Percentiles rank a stretch among this genome's conserved stretches.
These are phyloP conservation scores for Sechiopsis laciniata DNA, from an alignment of 306 rosid species.

Conservation along the genomic window DNA sequence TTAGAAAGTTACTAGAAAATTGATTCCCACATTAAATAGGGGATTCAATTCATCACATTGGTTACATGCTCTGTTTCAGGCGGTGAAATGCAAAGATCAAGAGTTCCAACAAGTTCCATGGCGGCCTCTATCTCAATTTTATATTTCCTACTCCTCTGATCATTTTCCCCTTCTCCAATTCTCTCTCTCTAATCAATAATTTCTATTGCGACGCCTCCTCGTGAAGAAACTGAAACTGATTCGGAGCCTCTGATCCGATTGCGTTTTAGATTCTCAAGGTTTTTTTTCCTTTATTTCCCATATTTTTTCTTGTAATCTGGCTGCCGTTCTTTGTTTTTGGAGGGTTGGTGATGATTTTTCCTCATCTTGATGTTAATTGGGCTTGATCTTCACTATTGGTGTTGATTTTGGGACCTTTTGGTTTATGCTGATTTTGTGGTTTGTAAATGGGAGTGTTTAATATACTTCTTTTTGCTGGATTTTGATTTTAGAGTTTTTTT, in stretches of 20 bases:
- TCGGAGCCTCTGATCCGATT: slow-evolving; percentile 54
- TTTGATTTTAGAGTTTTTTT: neutral
- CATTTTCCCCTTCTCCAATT: slow-evolving; percentile 1
- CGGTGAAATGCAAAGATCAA: too few relatives aligned
- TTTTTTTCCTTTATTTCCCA: neutral
- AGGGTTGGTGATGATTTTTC: too few relatives aligned
- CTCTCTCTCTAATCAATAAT: slow-evolving; percentile 34
- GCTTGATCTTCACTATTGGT: neutral
- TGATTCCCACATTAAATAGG: too few relatives aligned
- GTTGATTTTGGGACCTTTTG: slow-evolving; percentile 1
- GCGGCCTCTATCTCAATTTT: too few relatives aligned
- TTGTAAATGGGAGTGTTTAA: slow-evolving; percentile 1
- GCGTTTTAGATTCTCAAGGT: slow-evolving; percentile 67
- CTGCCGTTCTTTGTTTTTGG: neutral
- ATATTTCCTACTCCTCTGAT: too few relatives aligned
- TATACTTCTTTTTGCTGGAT: neutral
- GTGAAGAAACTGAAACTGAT: slow-evolving; percentile 64
- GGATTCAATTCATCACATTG: too few relatives aligned
- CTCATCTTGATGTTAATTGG: neutral
- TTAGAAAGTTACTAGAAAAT: too few relatives aligned
- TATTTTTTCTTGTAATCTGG: slow-evolving; percentile 1
- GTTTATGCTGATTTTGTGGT: slow-evolving; percentile 18
- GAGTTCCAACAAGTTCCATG: too few relatives aligned
- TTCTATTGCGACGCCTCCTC: slow-evolving; percentile 77
- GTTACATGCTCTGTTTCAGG: too few relatives aligned